A percentile compares a stretch with the other conserved stretches of the same genome.
Evolutionary conservation across 2,329 filamentous ascomycete genomes (phyloP).

Genomic region (Amauroascus niger): DNA sequence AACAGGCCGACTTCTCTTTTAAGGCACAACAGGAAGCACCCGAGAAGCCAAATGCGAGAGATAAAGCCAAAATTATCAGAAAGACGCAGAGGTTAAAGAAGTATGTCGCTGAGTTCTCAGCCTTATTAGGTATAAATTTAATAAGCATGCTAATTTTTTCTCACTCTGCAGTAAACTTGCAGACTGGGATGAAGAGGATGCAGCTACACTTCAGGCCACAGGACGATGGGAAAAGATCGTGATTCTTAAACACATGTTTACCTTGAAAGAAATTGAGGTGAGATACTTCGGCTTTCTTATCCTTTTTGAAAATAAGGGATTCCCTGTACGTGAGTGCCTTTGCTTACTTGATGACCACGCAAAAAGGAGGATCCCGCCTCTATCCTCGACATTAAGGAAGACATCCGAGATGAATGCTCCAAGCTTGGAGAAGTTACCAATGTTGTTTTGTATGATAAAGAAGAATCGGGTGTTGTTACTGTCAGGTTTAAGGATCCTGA

Average conservation of each 20-base stretch:
- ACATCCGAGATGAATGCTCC: conserved; percentile 79
- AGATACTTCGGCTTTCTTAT: conserved; percentile 8
- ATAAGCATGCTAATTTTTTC: neutral
- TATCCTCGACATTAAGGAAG: conserved; percentile 84
- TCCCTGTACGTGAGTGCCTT: neutral
- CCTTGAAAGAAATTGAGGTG: conserved; percentile 64
- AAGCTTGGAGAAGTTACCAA: conserved; percentile 85
- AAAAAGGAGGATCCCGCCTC: conserved; percentile 62
- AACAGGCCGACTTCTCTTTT: conserved; percentile 79
- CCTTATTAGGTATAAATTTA: neutral
- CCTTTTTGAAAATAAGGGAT: neutral
- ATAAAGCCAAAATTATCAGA: conserved; percentile 82
- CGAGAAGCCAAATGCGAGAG: conserved; percentile 47
- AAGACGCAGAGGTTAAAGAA: conserved; percentile 79
- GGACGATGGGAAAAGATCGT: conserved; percentile 67
- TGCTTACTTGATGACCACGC: neutral
- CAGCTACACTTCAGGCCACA: conserved; percentile 46
- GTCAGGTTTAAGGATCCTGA: conserved; percentile 68
- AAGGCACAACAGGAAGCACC: conserved; percentile 69
- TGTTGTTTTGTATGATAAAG: conserved; percentile 79
- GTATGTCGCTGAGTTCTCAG: conserved; percentile 29
- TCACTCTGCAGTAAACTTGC: conserved; percentile 62
- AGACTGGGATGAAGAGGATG: conserved; percentile 84
- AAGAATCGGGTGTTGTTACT: conserved; percentile 72
- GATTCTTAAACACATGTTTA: conserved; percentile 89